Evolutionary conservation across 2,329 filamentous ascomycete genomes (phyloP).

Genomic region (Colletotrichum acutatum): DNA sequence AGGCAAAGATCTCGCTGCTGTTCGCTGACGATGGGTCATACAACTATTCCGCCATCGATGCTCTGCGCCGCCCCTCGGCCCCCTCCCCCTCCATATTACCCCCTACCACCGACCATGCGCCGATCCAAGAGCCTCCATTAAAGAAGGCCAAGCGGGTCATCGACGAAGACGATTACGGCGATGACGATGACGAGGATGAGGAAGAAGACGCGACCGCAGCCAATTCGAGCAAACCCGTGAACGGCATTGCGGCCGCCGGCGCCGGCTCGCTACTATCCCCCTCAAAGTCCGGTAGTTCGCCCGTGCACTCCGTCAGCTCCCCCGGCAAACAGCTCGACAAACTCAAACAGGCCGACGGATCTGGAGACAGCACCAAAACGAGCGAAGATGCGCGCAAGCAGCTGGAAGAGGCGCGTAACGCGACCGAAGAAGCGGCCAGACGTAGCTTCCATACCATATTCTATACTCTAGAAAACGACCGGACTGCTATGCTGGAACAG

Average conservation of each 20-base stretch:
- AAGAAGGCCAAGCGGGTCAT: constrained; percentile 84
- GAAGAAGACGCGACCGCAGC: constrained; percentile 74
- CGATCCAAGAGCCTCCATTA: constrained; percentile 68
- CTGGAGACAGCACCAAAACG: constrained; percentile 70
- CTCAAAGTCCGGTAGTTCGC: constrained; percentile 76
- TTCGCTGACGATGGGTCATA: constrained; percentile 71
- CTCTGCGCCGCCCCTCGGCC: constrained; percentile 57
- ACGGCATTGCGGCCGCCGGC: constrained; percentile 60
- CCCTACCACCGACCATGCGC: constrained; percentile 68
- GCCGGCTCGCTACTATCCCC: constrained; percentile 73
- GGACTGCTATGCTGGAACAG: constrained; percentile 96
- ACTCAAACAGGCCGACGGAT: constrained; percentile 59
- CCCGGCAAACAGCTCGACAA: constrained; percentile 66
- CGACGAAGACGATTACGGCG: constrained; percentile 87
- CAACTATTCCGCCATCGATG: constrained; percentile 63
- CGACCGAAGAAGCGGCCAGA: constrained; percentile 89
- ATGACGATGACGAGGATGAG: constrained; percentile 83
- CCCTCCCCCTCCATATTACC: constrained; percentile 57
- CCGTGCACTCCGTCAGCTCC: constrained; percentile 70
- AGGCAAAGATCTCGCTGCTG: constrained; percentile 81
- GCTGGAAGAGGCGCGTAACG: constrained; percentile 90
- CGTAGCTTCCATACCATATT: constrained; percentile 93
- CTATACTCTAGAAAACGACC: constrained; percentile 94
- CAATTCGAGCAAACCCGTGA: constrained; percentile 64
- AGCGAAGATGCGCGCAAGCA: constrained; percentile 93